phyloP scores from a whole-genome alignment of 208 protist species.

The Trypanosomatidae sp. region DNA sequence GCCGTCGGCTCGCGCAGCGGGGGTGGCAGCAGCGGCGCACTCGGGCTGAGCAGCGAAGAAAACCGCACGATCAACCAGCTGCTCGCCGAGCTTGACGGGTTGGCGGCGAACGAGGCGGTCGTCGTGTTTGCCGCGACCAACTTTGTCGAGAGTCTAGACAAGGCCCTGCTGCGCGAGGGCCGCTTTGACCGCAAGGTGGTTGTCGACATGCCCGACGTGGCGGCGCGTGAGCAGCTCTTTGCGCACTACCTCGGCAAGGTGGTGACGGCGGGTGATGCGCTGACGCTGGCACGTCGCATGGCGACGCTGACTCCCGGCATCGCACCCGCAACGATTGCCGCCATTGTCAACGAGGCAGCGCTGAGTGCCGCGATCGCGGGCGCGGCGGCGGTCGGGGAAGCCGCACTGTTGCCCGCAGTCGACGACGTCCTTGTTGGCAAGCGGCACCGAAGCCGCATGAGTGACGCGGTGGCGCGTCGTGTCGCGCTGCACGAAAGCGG shows the following conservation, averaged over 20 bases:
- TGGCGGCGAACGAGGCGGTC: conserved; percentile 79
- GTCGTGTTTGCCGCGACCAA: conserved; percentile 97
- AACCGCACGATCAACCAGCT: conserved; percentile 95
- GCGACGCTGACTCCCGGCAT: conserved; percentile 80
- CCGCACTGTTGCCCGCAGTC: conserved; percentile 56
- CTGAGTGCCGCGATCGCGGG: conserved; percentile 83
- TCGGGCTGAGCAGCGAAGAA: conserved; percentile 72
- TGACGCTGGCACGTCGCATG: conserved; percentile 16
- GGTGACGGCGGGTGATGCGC: conserved; percentile 16
- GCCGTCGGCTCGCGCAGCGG: conserved; percentile 83
- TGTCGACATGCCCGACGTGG: conserved; percentile 67
- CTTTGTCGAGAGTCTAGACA: conserved; percentile 89
- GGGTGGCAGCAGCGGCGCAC: conserved; percentile 38
- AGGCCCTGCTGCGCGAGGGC: conserved; percentile 92
- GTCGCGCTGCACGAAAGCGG: conserved; percentile 94
- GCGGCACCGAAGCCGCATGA: conserved; percentile 66
- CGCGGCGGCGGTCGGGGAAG: conserved; percentile 75
- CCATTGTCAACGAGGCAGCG: conserved; percentile 87
- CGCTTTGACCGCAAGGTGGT: conserved; percentile 94
- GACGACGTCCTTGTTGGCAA: conserved; percentile 83
- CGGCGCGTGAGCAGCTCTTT: conserved; percentile 56
- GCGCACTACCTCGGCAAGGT: conserved; percentile 49
- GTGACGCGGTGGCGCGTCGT: conserved; percentile 24
- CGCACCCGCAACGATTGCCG: conserved; percentile 87
- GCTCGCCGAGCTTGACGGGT: conserved; percentile 93